Evolutionary conservation across 2,329 filamentous ascomycete genomes (phyloP), one percentile per base, ranked within the genome.

Genomic region (Escovopsis sp.): DNA sequence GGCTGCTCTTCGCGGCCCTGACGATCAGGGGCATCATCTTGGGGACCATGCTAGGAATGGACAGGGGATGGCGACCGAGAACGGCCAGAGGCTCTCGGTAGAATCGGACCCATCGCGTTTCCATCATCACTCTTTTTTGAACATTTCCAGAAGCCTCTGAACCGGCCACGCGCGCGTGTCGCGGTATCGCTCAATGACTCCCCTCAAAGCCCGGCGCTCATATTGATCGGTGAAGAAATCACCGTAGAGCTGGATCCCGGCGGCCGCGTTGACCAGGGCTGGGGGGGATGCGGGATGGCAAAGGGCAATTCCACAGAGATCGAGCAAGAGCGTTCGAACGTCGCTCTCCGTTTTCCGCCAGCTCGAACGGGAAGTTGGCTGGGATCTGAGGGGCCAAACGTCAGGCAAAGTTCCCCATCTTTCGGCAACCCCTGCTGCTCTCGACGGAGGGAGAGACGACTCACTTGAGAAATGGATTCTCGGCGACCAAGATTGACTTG

Each of bases 171-270:
- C 62, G 26, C 60, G 56, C 12, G 60, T 55, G 39, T 66, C 65
- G 6, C 61, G 60, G 42, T 69, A 70, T 38, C 61, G 67, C 39
- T 69, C 67, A 4, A 62, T 60, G 3, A 65, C 65, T 0, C 54
- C 61, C 12, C 57, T 57, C 51, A 64, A 43, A 1, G 61, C 62
- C 18, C 51, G 50, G 1, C 61, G 51, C 44, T 65, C 62, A 38
- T 62, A 64, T 9, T 51, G 53, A 41, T 65, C 62, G 2, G 61
- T 64, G 45, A 65, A 65, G 38, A 62, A 65, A 40, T 65, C 62
- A 1, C 61, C 60, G 26, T 64, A 65, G n/a, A 64, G 45, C 50
- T 64, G 59, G 46, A 65, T 63, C 4, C 61, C 60, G 33, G 64
- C 59, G 0, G 58, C 59, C 0, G 62, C 59, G 6, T 64, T 62